phyloP scores from a whole-genome alignment of 257 asterid species.

The Fraxinus excelsior region DNA sequence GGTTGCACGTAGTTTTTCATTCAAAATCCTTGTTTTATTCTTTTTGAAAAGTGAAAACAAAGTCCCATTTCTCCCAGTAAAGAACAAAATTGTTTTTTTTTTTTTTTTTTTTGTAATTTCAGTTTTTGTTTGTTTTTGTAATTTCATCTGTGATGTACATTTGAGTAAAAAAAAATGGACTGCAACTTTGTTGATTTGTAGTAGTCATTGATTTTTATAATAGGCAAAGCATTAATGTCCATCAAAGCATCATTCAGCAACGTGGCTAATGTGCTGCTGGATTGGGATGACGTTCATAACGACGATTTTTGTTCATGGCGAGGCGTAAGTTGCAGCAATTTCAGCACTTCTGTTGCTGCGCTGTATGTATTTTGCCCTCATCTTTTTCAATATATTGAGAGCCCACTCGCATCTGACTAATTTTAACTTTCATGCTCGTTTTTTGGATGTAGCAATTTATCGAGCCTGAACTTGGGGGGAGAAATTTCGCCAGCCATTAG shows the following conservation, averaged over 20 bases:
- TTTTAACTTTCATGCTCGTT: neutral
- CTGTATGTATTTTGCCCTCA: constrained; percentile 49
- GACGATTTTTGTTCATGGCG: constrained; percentile 91
- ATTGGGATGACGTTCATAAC: constrained; percentile 85
- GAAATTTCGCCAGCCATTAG: constrained; percentile 89
- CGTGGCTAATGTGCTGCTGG: constrained; percentile 73
- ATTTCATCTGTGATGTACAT: neutral
- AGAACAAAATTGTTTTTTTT: too few species aligned
- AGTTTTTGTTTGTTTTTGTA: neutral
- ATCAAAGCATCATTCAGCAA: constrained; percentile 85
- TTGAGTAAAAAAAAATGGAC: neutral
- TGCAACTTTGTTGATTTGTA: neutral
- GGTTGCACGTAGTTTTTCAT: neutral
- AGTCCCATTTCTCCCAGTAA: neutral
- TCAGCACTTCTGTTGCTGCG: constrained; percentile 74
- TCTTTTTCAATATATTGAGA: neutral
- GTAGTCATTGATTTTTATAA: neutral
- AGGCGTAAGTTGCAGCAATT: constrained; percentile 79
- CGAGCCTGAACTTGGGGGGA: constrained; percentile 85
- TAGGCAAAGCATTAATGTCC: constrained; percentile 84
- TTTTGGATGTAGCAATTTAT: constrained; percentile 65
- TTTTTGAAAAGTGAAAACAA: neutral
- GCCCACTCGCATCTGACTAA: neutral
- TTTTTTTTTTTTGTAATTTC: too few species aligned
- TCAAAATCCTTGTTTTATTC: neutral